phyloP scores from a whole-genome alignment of 2,329 filamentous ascomycete species.

The Clonostachys solani region DNA sequence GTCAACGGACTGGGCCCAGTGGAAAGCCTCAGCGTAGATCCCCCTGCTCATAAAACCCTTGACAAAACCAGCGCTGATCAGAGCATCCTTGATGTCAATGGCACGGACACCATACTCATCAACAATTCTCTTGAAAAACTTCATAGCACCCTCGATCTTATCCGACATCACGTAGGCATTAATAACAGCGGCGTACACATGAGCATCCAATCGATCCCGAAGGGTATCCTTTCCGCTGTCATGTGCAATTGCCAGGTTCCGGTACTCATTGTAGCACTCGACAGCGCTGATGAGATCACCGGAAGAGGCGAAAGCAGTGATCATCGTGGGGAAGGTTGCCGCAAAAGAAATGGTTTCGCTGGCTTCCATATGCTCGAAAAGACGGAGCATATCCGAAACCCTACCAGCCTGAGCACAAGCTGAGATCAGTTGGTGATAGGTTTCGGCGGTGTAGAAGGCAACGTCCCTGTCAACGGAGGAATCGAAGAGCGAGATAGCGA shows the following conservation, averaged over 20 bases:
- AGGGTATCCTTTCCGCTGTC: slow-evolving; percentile 69
- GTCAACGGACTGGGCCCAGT: slow-evolving; percentile 64
- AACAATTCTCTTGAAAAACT: slow-evolving; percentile 80
- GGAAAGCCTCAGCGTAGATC: slow-evolving; percentile 68
- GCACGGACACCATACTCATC: slow-evolving; percentile 54
- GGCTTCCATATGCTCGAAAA: slow-evolving; percentile 89
- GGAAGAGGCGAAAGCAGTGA: slow-evolving; percentile 80
- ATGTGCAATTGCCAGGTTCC: slow-evolving; percentile 77
- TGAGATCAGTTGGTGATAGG: slow-evolving; percentile 80
- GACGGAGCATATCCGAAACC: slow-evolving; percentile 81
- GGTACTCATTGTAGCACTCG: slow-evolving; percentile 95
- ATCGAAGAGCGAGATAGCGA: slow-evolving; percentile 83
- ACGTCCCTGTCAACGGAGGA: slow-evolving; percentile 61
- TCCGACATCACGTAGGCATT: slow-evolving; percentile 82
- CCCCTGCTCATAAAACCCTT: slow-evolving; percentile 70
- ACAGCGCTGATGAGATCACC: slow-evolving; percentile 85
- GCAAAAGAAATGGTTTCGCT: slow-evolving; percentile 71
- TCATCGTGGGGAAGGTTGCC: slow-evolving; percentile 87
- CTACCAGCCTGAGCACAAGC: slow-evolving; percentile 81
- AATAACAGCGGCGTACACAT: slow-evolving; percentile 89
- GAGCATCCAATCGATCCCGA: slow-evolving; percentile 69
- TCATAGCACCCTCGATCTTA: slow-evolving; percentile 74
- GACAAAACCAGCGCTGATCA: slow-evolving; percentile 73
- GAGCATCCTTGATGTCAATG: slow-evolving; percentile 62
- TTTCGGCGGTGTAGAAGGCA: slow-evolving; percentile 71